These are phyloP conservation scores for Rhodotorula sp. DNA, from an alignment of 1,284 basidiomycete species.

Conservation along the genomic window DNA sequence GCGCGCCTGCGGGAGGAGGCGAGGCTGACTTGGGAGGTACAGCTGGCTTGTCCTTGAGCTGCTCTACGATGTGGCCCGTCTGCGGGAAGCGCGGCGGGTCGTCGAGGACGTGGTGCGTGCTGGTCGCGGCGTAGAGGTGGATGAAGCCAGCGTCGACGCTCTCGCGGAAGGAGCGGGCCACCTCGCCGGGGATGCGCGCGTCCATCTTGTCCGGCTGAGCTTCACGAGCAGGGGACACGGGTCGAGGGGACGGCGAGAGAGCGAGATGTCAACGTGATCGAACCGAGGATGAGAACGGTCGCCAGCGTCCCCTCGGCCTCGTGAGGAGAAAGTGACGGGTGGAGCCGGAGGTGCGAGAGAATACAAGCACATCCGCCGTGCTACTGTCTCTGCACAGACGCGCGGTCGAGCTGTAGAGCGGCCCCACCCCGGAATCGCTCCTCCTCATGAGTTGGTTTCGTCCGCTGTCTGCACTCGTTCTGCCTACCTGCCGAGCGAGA, in stretches of 20 bases:
- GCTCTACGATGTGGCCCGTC: slow-evolving; percentile 21
- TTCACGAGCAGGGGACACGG: background rate
- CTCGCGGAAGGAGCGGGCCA: slow-evolving; percentile 4
- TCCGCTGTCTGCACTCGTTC: no score
- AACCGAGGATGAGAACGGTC: no score
- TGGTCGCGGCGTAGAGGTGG: slow-evolving; percentile 17
- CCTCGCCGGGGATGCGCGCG: background rate
- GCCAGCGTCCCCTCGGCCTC: no score
- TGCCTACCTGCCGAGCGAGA: no score
- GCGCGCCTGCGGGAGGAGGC: no score
- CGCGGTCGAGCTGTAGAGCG: no score
- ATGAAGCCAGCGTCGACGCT: background rate
- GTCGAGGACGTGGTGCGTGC: background rate
- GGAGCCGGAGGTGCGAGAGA: no score
- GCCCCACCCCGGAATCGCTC: no score
- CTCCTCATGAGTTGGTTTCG: no score
- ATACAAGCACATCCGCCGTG: no score
- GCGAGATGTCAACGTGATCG: background rate
- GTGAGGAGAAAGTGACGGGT: no score
- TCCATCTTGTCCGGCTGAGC: background rate
- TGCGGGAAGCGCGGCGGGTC: slow-evolving; percentile 6
- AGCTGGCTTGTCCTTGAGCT: slow-evolving; percentile 21
- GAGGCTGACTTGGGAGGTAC: slow-evolving; percentile 16
- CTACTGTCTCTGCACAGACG: no score
- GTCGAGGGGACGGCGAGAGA: background rate